These are phyloP conservation scores for Epichloe scottii DNA, from an alignment of 2,329 filamentous ascomycete genomes.

Conservation along the genomic window DNA sequence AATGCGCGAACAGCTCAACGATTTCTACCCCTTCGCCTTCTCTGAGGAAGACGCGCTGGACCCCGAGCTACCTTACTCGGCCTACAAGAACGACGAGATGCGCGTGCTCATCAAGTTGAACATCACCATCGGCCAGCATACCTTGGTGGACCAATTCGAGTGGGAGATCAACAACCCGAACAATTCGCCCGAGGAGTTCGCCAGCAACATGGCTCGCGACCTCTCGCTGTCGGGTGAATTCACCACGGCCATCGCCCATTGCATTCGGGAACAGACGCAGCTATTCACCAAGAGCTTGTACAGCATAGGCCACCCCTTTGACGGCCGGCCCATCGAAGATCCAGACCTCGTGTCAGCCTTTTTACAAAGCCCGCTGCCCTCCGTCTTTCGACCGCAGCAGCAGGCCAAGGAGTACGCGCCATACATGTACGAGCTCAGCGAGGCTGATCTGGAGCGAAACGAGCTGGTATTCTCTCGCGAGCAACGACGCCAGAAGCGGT, in stretches of 20 bases:
- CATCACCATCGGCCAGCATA: constrained; percentile 92
- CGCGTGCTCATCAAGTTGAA: constrained; percentile 90
- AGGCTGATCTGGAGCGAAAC: constrained; percentile 77
- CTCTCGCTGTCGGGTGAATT: constrained; percentile 90
- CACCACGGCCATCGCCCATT: constrained; percentile 93
- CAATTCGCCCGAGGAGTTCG: constrained; percentile 93
- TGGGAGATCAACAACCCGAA: constrained; percentile 96
- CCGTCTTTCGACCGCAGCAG: constrained; percentile 80
- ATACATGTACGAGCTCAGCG: constrained; percentile 86
- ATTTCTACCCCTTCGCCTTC: constrained; percentile 86
- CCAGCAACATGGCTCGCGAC: constrained; percentile 75
- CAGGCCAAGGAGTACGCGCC: constrained; percentile 90
- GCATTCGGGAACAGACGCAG: constrained; percentile 90
- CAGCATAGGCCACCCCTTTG: constrained; percentile 86
- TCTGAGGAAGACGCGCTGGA: constrained; percentile 85
- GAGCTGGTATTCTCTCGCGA: constrained; percentile 90
- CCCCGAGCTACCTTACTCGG: constrained; percentile 76
- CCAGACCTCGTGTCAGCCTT: constrained; percentile 78
- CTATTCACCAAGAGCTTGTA: constrained; percentile 90
- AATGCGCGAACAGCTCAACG: constrained; percentile 79
- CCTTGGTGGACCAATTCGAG: constrained; percentile 91
- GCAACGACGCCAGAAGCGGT: constrained; percentile 87
- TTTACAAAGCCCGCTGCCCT: constrained; percentile 68
- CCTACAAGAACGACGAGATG: constrained; percentile 99
- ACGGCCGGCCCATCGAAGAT: constrained; percentile 86